Evolutionary conservation across 495 filamentous ascomycete genomes (phyloP).

Genomic region (Podospora australis): DNA sequence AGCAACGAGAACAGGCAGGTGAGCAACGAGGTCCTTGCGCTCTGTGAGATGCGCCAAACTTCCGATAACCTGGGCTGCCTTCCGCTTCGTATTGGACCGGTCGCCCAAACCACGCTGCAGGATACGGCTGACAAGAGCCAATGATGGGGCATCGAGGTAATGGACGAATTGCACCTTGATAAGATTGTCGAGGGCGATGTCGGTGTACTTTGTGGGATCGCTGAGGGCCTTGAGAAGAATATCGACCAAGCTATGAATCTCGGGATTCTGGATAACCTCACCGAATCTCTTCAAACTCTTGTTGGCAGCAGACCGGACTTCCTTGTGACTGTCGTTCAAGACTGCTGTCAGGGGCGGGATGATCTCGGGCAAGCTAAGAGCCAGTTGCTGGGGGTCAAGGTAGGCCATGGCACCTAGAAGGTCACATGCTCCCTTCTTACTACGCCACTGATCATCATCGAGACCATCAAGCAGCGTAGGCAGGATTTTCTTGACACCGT

Average conservation of each 20-base stretch:
- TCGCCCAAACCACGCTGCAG: conserved; percentile 87
- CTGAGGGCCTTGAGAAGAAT: conserved; percentile 93
- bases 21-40: conserved; percentile 83
- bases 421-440: conserved; percentile 96
- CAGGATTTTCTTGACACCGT: conserved; percentile 88
- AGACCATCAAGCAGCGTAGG: conserved; percentile 89
- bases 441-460: conserved; percentile 93
- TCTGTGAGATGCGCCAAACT: conserved; percentile 96
- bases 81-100: conserved; percentile 87
- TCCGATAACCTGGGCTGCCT: conserved; percentile 93
- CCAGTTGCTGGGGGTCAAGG: conserved; percentile 88
- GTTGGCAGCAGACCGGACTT: conserved; percentile 86
- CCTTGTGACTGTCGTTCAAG: conserved; percentile 95
- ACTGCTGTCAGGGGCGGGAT: conserved; percentile 92
- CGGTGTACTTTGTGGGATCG: conserved; percentile 95
- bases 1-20: conserved; percentile 87
- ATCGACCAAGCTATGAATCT: conserved; percentile 83
- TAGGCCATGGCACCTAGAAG: conserved; percentile 97
- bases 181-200: conserved; percentile 85
- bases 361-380: conserved; percentile 86
- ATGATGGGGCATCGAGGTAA: conserved; percentile 90
- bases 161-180: conserved; percentile 96
- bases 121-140: conserved; percentile 90
- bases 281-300: conserved; percentile 94
- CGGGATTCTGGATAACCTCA: conserved; percentile 96